Evolutionary conservation across 2,329 filamentous ascomycete species (phyloP), one percentile per base, ranked within the genome.

Genomic region (Aspergillus tamarii): DNA sequence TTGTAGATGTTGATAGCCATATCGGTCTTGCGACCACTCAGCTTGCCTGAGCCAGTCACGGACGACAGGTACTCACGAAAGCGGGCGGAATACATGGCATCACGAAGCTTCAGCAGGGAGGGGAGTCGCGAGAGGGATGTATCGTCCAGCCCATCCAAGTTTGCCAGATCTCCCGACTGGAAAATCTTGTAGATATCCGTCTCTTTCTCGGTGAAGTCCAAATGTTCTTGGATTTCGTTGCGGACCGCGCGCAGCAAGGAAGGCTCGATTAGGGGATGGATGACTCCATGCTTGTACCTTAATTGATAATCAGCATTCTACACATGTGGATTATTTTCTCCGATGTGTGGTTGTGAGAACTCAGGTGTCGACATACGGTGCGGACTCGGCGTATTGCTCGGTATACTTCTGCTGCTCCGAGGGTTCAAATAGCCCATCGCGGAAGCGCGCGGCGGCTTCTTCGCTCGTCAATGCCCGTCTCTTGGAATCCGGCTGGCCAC

Each of bases 171-270:
- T 69, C 95, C 95, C 5, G 94, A 98, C 83, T 99, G 95, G 85
- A 97, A 94, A 75, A 99, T 98, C 81, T 96, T 97, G 87, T 99
- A 99, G 72, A 99, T 99, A 78, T 99, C 95, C 55, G 95, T 99
- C 80, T 99, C 95, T 80, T 99, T 99, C 72, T 94, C 94, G 14
- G 95, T 97, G 82, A 99, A 99, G 70, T 92, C 89, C 70, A 99
- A 91, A 75, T 97, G 94, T 70, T 91, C 85, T 78, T 90, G 90
- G 78, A 98, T 94, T 82, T 99, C 95, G 73, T 86, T 82, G 75
- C 95, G 93, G 64, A 99, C 95, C 61, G 87, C 85, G 73, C 94
- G 94, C 54, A 99, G 87, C 21, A 99, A 89, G 55, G 84, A 79
- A 72, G 94, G 90, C 79, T 95, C 84, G 76, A 98, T 90, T 50